Conservation (phyloP, 2,329 filamentous ascomycete genomes). For the Pyricularia sp. region DNA sequence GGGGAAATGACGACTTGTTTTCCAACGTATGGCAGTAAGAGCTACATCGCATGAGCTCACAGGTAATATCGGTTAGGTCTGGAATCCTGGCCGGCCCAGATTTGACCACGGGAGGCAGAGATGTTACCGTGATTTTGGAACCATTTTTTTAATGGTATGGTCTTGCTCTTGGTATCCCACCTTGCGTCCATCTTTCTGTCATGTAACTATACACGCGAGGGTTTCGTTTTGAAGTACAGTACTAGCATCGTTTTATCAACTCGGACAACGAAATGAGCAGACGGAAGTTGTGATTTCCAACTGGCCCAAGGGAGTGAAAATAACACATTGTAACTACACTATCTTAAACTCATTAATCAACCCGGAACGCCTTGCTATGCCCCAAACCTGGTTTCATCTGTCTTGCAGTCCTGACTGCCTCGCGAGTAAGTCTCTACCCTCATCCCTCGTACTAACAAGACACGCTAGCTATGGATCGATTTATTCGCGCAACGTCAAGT, state of each 20-base stretch:
- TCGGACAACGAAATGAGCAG: background rate
- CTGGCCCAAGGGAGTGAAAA: background rate
- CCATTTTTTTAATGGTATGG: background rate
- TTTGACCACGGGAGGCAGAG: background rate
- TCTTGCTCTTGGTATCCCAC: background rate
- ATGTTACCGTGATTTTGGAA: background rate
- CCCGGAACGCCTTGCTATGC: constrained; percentile 12
- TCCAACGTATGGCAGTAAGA: constrained; percentile 85
- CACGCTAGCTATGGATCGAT: background rate
- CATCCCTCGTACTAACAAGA: background rate
- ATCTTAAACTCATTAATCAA: background rate
- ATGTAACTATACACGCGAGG: background rate
- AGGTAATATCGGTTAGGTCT: background rate
- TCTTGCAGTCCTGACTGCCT: background rate
- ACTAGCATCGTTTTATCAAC: background rate
- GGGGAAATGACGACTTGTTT: constrained; percentile 77
- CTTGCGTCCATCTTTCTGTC: background rate
- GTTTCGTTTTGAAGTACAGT: background rate
- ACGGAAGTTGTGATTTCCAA: background rate
- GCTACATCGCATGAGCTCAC: background rate
- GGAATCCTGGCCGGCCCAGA: background rate
- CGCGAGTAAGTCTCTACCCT: background rate
- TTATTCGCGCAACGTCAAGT: background rate
- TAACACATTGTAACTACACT: background rate
- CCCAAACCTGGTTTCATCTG: background rate